Percentiles rank a stretch among this genome's conserved stretches.
Evolutionary conservation across 306 rosid species (phyloP).

Genomic region (Styphnolobium japonicum): DNA sequence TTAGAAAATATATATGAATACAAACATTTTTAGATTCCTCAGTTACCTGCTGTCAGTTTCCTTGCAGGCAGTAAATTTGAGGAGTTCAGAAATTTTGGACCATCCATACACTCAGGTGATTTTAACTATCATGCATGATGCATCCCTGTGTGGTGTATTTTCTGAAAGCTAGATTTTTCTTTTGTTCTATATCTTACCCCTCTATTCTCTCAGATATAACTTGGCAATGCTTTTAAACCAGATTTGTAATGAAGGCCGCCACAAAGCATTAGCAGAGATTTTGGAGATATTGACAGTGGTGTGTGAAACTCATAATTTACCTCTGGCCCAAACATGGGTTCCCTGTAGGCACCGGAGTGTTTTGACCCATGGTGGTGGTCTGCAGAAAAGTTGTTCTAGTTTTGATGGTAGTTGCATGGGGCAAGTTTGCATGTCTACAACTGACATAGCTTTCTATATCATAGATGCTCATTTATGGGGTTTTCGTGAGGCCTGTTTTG

Average conservation of each 20-base stretch:
- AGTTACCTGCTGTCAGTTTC: constrained; percentile 33
- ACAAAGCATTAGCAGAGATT: constrained; percentile 79
- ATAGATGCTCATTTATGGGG: constrained; percentile 89
- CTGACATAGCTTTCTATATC: constrained; percentile 77
- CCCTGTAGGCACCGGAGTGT: constrained; percentile 90
- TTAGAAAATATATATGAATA: neutral
- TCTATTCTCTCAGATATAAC: constrained; percentile 71
- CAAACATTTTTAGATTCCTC: constrained; percentile 23
- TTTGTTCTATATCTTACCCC: constrained; percentile 42
- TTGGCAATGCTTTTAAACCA: constrained; percentile 90
- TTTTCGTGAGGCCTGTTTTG: constrained; percentile 85
- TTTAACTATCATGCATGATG: constrained; percentile 21
- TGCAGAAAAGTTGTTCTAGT: constrained; percentile 81
- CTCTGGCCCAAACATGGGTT: constrained; percentile 97
- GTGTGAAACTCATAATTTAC: constrained; percentile 88
- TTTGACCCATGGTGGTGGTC: constrained; percentile 83
- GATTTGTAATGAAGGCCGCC: constrained; percentile 96
- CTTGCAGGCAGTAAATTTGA: constrained; percentile 88
- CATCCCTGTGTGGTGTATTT: constrained; percentile 22
- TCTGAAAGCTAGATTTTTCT: constrained; percentile 16
- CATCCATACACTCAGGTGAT: constrained; percentile 68
- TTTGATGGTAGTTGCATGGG: constrained; percentile 94
- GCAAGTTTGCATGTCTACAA: constrained; percentile 89
- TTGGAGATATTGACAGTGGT: constrained; percentile 86
- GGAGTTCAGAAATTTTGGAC: constrained; percentile 73